These are phyloP conservation scores for Leccinum subtestaceum DNA, from an alignment of 768 basidiomycete species.

Conservation along the genomic window DNA sequence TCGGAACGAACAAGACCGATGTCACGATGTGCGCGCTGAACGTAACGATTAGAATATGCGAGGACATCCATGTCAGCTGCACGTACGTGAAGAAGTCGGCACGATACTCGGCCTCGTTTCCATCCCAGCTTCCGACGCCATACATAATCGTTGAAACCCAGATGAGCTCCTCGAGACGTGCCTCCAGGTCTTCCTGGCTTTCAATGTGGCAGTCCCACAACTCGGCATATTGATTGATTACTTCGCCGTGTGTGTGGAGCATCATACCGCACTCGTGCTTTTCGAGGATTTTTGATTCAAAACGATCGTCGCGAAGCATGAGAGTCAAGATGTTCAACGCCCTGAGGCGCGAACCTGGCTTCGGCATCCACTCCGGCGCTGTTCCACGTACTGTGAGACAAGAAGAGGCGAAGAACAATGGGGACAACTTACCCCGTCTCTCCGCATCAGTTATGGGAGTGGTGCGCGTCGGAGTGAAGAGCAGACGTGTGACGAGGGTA, in stretches of 20 bases:
- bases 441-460: slow-evolving; percentile 23
- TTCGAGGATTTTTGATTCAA: slow-evolving; percentile 28
- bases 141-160: slow-evolving; percentile 59
- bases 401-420: background rate
- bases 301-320: slow-evolving; percentile 48
- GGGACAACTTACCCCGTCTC: slow-evolving; percentile 11
- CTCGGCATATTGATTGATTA: slow-evolving; percentile 41
- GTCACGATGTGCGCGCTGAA: slow-evolving; percentile 68
- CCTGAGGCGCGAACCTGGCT: slow-evolving; percentile 32
- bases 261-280: slow-evolving; percentile 36
- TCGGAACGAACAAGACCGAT: slow-evolving; percentile 58
- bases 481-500: slow-evolving; percentile 35
- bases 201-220: slow-evolving; percentile 45
- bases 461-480: slow-evolving; percentile 24
- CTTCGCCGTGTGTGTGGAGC: slow-evolving; percentile 37
- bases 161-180: slow-evolving; percentile 59
- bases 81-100: slow-evolving; percentile 69
- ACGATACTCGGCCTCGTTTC: slow-evolving; percentile 39
- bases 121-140: slow-evolving; percentile 44
- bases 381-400: background rate
- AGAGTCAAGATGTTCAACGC: slow-evolving; percentile 54
- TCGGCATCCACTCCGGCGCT: slow-evolving; percentile 28
- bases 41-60: slow-evolving; percentile 5
- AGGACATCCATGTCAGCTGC: background rate
- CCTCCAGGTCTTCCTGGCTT: slow-evolving; percentile 38